phyloP scores from a whole-genome alignment of 2,329 filamentous ascomycete genomes.

The Talaromyces sp. region DNA sequence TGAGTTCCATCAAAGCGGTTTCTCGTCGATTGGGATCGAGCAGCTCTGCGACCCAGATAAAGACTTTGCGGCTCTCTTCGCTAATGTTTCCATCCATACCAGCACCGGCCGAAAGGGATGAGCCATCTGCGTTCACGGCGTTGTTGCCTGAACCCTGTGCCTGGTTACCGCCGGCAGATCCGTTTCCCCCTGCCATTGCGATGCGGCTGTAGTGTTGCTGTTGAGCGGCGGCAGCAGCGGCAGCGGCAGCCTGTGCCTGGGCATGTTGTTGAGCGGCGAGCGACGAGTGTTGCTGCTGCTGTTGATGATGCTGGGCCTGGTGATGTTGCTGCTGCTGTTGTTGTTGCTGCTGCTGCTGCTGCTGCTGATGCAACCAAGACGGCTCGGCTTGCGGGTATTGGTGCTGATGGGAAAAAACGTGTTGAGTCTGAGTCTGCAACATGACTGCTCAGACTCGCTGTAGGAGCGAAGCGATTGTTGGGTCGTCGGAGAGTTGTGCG shows the following conservation, averaged over 20 bases:
- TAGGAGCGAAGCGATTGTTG: conserved; percentile 1
- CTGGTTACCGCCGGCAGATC: conserved; percentile 24
- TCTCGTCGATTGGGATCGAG: conserved; percentile 84
- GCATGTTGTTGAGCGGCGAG: conserved; percentile 53
- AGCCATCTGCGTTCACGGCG: conserved; percentile 46
- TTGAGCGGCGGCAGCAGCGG: conserved; percentile 40
- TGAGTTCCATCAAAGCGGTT: conserved; percentile 86
- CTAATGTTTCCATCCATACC: conserved; percentile 65
- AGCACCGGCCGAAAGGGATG: conserved; percentile 25
- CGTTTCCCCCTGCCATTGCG: conserved; percentile 60
- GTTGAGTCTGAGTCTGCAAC: conserved; percentile 53
- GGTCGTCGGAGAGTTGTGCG: conserved; percentile 1
- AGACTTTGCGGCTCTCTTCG: conserved; percentile 89
- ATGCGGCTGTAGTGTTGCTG: conserved; percentile 68
- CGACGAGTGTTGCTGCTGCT: conserved; percentile 43
- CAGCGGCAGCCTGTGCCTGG: conserved; percentile 49
- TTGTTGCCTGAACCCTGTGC: conserved; percentile 32
- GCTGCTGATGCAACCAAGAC: conserved; percentile 45
- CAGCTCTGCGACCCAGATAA: conserved; percentile 87
- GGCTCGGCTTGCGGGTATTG: conserved; percentile 49
- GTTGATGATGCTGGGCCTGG: conserved; percentile 39
- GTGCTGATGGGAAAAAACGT: conserved; percentile 60
- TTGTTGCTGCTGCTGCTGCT: conserved; percentile 29
- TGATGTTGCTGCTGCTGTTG: conserved; percentile 30
- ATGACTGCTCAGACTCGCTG: conserved; percentile 30